Conservation (phyloP, 768 basidiomycete species). For the Collybia mongolica region DNA sequence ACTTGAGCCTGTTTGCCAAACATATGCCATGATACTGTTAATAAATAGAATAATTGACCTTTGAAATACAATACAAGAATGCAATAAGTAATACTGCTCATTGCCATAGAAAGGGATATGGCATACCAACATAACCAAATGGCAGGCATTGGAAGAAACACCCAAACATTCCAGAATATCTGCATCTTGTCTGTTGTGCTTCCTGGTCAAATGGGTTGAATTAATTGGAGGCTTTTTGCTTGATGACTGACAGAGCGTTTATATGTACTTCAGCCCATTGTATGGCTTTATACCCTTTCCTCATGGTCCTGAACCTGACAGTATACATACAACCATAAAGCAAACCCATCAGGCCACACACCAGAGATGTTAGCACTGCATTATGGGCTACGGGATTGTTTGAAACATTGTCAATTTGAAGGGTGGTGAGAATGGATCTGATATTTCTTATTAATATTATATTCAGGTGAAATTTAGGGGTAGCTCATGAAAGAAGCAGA, state of each 20-base stretch:
- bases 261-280: conserved; percentile 65
- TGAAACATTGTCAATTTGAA: conserved; percentile 55
- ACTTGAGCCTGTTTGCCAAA: conserved; percentile 56
- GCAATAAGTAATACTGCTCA: conserved; percentile 15
- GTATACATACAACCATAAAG: conserved; percentile 76
- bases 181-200: conserved; percentile 32
- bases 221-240: neutral
- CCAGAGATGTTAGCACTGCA: conserved; percentile 59
- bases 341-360: conserved; percentile 68
- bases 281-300: conserved; percentile 67
- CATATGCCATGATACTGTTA: conserved; percentile 45
- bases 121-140: conserved; percentile 66
- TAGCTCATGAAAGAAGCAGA: conserved; percentile 18
- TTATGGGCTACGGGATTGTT: conserved; percentile 63
- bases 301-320: conserved; percentile 70
- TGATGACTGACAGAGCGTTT: neutral
- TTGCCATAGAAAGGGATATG: neutral
- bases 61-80: conserved; percentile 1
- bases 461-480: no score
- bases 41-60: conserved; percentile 63
- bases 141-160: conserved; percentile 46
- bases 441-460: no score
- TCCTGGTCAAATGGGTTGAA: conserved; percentile 37
- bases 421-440: conserved; percentile 70
- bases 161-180: conserved; percentile 37